Evolutionary conservation across 108 stramenopile genomes (phyloP).

Genomic region (Chaetoceros tenuissimus): DNA sequence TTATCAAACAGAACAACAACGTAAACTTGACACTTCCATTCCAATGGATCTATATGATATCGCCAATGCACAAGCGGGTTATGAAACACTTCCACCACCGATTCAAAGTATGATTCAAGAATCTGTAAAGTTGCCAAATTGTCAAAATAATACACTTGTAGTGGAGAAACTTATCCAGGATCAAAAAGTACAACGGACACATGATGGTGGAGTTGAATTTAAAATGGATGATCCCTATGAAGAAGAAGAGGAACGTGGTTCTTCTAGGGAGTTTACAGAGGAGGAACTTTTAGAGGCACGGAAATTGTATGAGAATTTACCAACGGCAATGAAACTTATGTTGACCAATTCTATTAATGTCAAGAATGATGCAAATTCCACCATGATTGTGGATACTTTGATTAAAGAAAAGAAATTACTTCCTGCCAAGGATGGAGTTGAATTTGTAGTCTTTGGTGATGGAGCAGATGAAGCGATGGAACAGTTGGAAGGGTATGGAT

Average conservation of each 20-base stretch:
- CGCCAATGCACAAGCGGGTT: neutral
- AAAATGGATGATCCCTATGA: constrained; percentile 2
- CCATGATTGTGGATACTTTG: constrained; percentile 26
- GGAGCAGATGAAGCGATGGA: constrained; percentile 16
- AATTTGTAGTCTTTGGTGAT: constrained; percentile 16
- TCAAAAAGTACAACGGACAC: constrained; percentile 2
- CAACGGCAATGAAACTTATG: constrained; percentile 24
- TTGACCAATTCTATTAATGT: constrained; percentile 28
- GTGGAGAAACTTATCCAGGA: constrained; percentile 15
- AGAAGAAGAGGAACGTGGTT: constrained; percentile 12
- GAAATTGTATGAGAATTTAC: constrained; percentile 14
- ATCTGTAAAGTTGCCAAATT: neutral
- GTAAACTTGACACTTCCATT: neutral
- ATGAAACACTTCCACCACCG: neutral
- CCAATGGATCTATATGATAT: neutral
- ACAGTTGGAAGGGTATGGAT: constrained; percentile 25
- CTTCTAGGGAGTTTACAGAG: constrained; percentile 5
- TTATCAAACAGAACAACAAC: neutral
- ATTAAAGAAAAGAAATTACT: constrained; percentile 17
- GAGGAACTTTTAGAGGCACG: constrained; percentile 24
- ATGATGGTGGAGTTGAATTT: neutral
- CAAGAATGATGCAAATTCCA: constrained; percentile 21
- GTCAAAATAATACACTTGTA: constrained; percentile 10
- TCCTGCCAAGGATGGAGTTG: constrained; percentile 14
- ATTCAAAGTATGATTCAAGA: neutral